A percentile compares a stretch with the other conserved stretches of the same genome.
These are phyloP conservation scores for Dictyostelium intermedium DNA, from an alignment of 78 protist species.

Conservation along the genomic window DNA sequence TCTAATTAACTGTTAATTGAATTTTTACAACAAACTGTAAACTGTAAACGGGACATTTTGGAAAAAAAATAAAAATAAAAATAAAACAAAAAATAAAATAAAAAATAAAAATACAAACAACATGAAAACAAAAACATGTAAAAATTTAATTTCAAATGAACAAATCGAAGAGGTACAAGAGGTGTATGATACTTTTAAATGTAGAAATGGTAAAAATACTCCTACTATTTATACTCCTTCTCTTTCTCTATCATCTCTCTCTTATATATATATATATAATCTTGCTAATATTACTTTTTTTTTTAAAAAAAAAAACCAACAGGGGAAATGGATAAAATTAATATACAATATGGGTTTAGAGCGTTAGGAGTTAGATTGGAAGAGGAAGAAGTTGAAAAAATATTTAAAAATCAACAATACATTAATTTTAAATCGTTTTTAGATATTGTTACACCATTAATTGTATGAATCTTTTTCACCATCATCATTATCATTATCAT, in stretches of 20 bases:
- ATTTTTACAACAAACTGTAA: neutral
- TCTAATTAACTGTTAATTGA: neutral
- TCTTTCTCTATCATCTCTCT: too few species aligned
- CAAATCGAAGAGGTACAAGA: neutral
- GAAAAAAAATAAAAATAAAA: neutral
- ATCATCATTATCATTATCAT: too few species aligned
- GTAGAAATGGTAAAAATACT: neutral
- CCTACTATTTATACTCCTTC: too few species aligned
- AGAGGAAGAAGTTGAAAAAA: neutral
- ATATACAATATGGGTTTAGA: conserved; percentile 5
- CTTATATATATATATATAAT: too few species aligned
- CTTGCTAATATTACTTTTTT: too few species aligned
- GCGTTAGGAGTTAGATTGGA: neutral
- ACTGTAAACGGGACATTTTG: neutral
- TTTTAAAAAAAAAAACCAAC: neutral
- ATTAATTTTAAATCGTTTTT: neutral
- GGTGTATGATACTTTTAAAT: neutral
- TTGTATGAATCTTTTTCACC: neutral
- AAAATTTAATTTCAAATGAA: neutral
- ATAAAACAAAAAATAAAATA: neutral
- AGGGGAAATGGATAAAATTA: neutral
- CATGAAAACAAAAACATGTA: neutral
- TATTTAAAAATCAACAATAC: neutral
- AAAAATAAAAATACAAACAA: neutral
- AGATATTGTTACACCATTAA: neutral